Base-by-base conservation (phyloP, 768 basidiomycete genomes). In the Leucocoprinus birnbaumii region DNA sequence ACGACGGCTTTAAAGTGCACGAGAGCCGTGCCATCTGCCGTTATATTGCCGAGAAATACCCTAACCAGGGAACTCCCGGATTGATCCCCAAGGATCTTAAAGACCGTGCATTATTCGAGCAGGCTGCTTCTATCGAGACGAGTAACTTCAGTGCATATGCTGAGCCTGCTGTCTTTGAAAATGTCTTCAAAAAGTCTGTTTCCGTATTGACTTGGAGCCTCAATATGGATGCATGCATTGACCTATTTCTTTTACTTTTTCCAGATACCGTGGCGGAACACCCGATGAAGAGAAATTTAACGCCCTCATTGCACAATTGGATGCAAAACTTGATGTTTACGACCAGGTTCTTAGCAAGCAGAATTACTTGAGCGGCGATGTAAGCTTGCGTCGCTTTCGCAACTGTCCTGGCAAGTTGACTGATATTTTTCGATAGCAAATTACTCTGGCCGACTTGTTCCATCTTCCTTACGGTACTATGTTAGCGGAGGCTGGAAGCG, bases 1-100 rank as follows among this genome's bases (percentile, higher is more conserved):
- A 84, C 18, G 79, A 81, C 42, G 83, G 83, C 2, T 80, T 86
- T 66, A 70, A 77, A 54, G 59, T 89, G 18, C 85, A 75, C 67
- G 85, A 86, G 58, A 77, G 78, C 26, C 79, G 83, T 34, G 84
- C 84, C 2, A 85, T 87, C 55, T 65, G 64, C 42, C 77, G 80
- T 16, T 88, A 87, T 65, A 61, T 87, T 59, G 77, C 72, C 40
- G 65, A 64, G 46, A 86, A 85, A 63, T 80, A 81, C 57, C 60
- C 73, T 3, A 55, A 66, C 49, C 74, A 82, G 57, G 82, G 31
- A 5, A 11, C 11, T 5, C 31, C 31, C 5, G 6, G 5, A 31
- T 5, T 31, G 5, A 5, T 11, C 5, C 31, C 11, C 31, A 31
- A 31, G 31, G 31, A 11, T 11, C 5, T 31, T 5, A 66, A 75